Base-by-base conservation (phyloP, 805 yeast species). In the Sugiyamaella americana region DNA sequence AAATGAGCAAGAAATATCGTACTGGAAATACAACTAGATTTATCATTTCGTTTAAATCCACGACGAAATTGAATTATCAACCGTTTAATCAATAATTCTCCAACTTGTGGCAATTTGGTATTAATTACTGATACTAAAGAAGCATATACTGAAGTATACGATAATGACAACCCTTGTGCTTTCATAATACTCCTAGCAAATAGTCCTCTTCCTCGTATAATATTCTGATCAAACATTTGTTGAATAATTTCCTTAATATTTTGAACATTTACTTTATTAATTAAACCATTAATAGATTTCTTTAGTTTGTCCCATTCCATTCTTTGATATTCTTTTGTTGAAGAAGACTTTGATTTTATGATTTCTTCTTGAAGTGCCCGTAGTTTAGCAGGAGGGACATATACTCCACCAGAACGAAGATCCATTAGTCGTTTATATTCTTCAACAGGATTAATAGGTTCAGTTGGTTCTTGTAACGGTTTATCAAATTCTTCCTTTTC, bases 101-200 rank as follows among this genome's bases (percentile, higher is more conserved):
- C 95, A 16, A 86, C 64, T 30, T 75, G 75, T 0, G 94, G 93
- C 2, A 85, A 60, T 53, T 82, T 77, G 3, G 84, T 73, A 61
- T 84, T 83, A 8, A 87, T 43, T 0, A 82, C 71, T 1, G 82
- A 71, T 0, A 76, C 71, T 30, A 87, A 56, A 0, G 84, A 66
- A 0, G 88, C 78, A 54, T 75, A 80, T 1, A 74, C 71, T 0
- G 76, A 63, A 0, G 84, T 71, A 49, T 61, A 66, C 0, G 67
- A 53, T 16, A 62, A 37, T 11, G 79, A 68, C 5, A 58, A 60
- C 11, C 69, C 57, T 55, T 79, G 84, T 0, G 75, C 71, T 40
- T 72, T 71, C 73, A 84, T 76, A 1, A 85, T 43, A 36, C 74
- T 65, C 41, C 79, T 69, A n/a, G 76, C 76, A 6, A 85, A 61